These are phyloP conservation scores for Millerago galiae DNA, from an alignment of 805 yeast genomes.

Conservation along the genomic window DNA sequence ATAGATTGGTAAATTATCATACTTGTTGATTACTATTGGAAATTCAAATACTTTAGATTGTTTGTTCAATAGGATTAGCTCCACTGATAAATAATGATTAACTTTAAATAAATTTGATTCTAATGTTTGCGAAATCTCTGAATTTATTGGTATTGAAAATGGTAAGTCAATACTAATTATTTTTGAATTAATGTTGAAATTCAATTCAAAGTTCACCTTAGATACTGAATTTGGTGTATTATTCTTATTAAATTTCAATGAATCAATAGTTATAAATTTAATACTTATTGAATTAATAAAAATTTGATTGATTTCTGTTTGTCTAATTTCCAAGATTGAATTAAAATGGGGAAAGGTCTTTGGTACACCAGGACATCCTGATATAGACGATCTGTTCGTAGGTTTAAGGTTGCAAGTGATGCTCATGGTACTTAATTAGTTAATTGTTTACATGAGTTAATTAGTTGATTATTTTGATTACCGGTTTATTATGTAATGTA, in stretches of 20 bases:
- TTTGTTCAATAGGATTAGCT: conserved; percentile 14
- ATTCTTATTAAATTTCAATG: conserved; percentile 34
- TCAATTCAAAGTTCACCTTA: conserved; percentile 27
- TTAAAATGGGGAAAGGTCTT: conserved; percentile 54
- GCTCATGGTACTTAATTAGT: too few relatives aligned
- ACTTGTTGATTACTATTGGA: conserved; percentile 49
- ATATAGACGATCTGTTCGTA: conserved; percentile 44
- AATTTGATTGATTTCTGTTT: conserved; percentile 34
- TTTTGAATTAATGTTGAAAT: conserved; percentile 33
- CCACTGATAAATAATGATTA: conserved; percentile 37
- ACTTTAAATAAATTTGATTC: conserved; percentile 39
- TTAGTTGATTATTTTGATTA: too few relatives aligned
- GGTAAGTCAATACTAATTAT: conserved; percentile 55
- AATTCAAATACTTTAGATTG: conserved; percentile 24
- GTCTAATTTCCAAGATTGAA: conserved; percentile 49
- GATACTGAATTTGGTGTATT: conserved; percentile 28
- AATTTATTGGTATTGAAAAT: conserved; percentile 47
- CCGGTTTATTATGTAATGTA: too few relatives aligned
- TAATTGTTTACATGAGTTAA: too few relatives aligned
- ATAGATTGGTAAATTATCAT: conserved; percentile 50
- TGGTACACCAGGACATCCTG: conserved; percentile 67
- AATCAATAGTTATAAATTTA: conserved; percentile 44
- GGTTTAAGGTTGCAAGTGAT: conserved; percentile 35
- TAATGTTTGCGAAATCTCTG: conserved; percentile 48
- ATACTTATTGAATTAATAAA: conserved; percentile 41